Evolutionary conservation across 768 basidiomycete species (phyloP).

Genomic region (Calvatia gigantea): DNA sequence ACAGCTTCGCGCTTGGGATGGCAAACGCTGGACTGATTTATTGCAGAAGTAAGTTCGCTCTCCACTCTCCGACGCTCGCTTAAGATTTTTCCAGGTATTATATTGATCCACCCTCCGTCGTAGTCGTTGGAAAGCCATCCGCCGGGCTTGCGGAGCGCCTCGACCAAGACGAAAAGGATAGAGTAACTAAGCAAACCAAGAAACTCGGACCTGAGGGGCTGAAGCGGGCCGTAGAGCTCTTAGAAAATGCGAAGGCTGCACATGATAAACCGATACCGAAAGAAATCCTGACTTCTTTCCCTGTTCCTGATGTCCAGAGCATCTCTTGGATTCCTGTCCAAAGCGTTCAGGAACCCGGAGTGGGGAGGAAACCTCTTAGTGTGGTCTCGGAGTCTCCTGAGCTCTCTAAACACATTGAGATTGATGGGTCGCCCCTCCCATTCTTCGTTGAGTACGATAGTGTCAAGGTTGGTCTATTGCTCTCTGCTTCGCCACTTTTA

Average conservation of each 20-base stretch:
- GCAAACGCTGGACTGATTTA: slow-evolving; percentile 71
- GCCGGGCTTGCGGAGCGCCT: slow-evolving; percentile 76
- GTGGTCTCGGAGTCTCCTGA: slow-evolving; percentile 28
- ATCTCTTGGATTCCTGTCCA: slow-evolving; percentile 89
- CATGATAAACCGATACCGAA: slow-evolving; percentile 81
- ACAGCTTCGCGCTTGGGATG: slow-evolving; percentile 66
- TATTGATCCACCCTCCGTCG: slow-evolving; percentile 64
- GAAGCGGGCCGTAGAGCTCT: slow-evolving; percentile 55
- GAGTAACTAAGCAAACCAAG: slow-evolving; percentile 66
- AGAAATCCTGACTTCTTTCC: slow-evolving; percentile 79
- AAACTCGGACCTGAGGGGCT: slow-evolving; percentile 80
- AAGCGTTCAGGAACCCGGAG: slow-evolving; percentile 59
- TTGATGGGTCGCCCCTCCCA: slow-evolving; percentile 66
- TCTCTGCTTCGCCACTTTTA: slow-evolving; percentile 1
- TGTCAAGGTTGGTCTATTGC: slow-evolving; percentile 57
- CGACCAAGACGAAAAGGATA: slow-evolving; percentile 75
- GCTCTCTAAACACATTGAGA: slow-evolving; percentile 59
- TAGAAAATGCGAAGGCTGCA: slow-evolving; percentile 83
- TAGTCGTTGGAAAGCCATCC: slow-evolving; percentile 88
- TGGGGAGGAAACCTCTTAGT: slow-evolving; percentile 34
- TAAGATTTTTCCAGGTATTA: slow-evolving; percentile 57
- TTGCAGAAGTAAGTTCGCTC: slow-evolving; percentile 55
- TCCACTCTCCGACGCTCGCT: not conserved
- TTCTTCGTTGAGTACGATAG: slow-evolving; percentile 95
- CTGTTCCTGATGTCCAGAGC: slow-evolving; percentile 85